These are phyloP conservation scores for Exobasidium rhododendri DNA, from an alignment of 1,284 basidiomycete genomes.

Conservation along the genomic window DNA sequence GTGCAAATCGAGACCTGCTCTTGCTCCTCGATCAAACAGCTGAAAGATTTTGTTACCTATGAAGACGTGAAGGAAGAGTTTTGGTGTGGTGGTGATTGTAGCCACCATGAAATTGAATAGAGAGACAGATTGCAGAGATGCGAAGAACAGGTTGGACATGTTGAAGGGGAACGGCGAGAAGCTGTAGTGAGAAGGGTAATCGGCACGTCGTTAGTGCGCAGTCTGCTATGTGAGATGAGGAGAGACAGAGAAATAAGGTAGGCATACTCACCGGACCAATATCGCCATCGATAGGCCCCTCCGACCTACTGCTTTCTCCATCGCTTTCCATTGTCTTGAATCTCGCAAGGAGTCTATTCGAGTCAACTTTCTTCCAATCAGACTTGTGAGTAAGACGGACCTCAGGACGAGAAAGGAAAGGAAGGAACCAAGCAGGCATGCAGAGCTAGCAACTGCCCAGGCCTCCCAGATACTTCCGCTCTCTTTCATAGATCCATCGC, in stretches of 20 bases:
- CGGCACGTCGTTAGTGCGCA: background rate
- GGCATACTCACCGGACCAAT: conserved; percentile 24
- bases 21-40: conserved; percentile 35
- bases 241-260: background rate
- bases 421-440: conserved; percentile 36
- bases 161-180: conserved; percentile 48
- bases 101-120: conserved; percentile 38
- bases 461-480: conserved; percentile 24
- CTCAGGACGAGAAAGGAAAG: conserved; percentile 32
- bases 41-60: conserved; percentile 42
- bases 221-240: conserved; percentile 5
- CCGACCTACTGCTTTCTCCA: conserved; percentile 36
- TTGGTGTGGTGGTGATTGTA: conserved; percentile 42
- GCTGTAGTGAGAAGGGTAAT: conserved; percentile 12
- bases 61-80: conserved; percentile 49
- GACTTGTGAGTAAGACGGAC: conserved; percentile 21
- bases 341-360: background rate
- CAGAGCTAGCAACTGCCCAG: conserved; percentile 38
- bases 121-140: conserved; percentile 34
- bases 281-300: conserved; percentile 39
- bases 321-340: conserved; percentile 22
- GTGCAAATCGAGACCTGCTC: conserved; percentile 24
- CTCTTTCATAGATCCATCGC: background rate
- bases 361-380: conserved; percentile 14
- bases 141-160: conserved; percentile 33